These are phyloP conservation scores for Cladorrhinum samala DNA, from an alignment of 495 filamentous ascomycete genomes.

Conservation along the genomic window DNA sequence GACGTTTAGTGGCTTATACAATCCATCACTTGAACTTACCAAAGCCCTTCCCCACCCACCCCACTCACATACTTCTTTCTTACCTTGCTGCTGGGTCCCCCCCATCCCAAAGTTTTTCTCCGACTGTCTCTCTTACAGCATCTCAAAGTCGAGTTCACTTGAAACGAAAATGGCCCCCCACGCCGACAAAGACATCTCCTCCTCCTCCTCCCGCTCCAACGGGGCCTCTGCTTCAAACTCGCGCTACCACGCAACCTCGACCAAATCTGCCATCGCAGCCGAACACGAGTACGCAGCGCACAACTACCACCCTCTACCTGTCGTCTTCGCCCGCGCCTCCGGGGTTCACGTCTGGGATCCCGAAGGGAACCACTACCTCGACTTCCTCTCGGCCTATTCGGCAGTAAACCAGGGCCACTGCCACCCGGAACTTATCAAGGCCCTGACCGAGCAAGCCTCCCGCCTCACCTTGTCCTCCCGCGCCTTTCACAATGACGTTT, in stretches of 20 bases:
- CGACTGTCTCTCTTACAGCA: not conserved
- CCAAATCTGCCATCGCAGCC: conserved; percentile 67
- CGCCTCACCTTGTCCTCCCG: conserved; percentile 89
- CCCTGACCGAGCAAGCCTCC: conserved; percentile 82
- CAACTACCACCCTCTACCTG: conserved; percentile 96
- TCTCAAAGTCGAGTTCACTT: not conserved
- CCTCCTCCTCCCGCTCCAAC: conserved; percentile 26
- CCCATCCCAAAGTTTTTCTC: not conserved
- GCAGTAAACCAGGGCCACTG: conserved; percentile 99
- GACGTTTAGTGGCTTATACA: no score
- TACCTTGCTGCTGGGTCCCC: not conserved
- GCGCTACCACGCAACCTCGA: conserved; percentile 73
- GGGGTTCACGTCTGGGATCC: conserved; percentile 94
- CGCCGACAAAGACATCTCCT: conserved; percentile 36
- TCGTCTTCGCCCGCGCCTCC: conserved; percentile 78
- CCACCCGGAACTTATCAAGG: conserved; percentile 89
- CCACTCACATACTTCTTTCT: no score
- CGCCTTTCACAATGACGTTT: conserved; percentile 98
- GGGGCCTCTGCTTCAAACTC: conserved; percentile 28
- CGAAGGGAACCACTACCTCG: conserved; percentile 92
- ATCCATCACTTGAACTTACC: no score
- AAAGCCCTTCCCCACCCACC: no score
- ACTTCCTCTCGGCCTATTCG: conserved; percentile 96
- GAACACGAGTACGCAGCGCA: conserved; percentile 88
- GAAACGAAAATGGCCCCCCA: conserved; percentile 49